These are phyloP conservation scores for Trametes gibbosa DNA, from an alignment of 768 basidiomycete genomes.

Conservation along the genomic window DNA sequence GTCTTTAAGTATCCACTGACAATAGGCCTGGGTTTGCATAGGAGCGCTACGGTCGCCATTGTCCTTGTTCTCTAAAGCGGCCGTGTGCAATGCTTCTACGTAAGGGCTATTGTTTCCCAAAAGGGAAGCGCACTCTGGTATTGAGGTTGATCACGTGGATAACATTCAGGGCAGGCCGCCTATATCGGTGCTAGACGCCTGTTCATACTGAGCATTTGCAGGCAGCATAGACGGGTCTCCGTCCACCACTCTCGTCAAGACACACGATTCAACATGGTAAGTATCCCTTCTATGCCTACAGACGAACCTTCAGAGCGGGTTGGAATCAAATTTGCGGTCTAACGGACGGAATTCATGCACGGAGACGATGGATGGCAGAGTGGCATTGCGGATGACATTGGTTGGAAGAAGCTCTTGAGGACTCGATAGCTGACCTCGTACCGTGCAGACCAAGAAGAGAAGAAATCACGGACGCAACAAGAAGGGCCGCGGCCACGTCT, in stretches of 20 bases:
- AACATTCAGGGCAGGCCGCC: conserved; percentile 9
- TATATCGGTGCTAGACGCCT: conserved; percentile 1
- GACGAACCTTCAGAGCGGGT: background rate
- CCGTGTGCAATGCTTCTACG: background rate
- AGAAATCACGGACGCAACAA: conserved; percentile 99
- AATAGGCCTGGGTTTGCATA: background rate
- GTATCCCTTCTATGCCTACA: conserved; percentile 16
- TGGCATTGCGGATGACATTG: conserved; percentile 26
- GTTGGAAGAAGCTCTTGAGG: background rate
- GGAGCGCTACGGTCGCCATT: conserved; percentile 2
- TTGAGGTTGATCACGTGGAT: conserved; percentile 5
- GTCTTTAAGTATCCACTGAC: background rate
- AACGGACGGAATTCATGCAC: conserved; percentile 6
- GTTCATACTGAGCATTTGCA: conserved; percentile 3
- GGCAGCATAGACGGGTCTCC: conserved; percentile 20
- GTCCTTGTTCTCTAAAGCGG: conserved; percentile 9
- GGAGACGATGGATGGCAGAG: conserved; percentile 33
- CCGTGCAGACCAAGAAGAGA: conserved; percentile 91
- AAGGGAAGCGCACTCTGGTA: conserved; percentile 1
- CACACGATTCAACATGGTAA: conserved; percentile 37
- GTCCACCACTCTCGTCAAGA: conserved; percentile 29
- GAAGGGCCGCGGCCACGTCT: conserved; percentile 96
- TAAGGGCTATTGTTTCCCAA: conserved; percentile 18
- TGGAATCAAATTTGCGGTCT: conserved; percentile 9
- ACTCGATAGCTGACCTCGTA: conserved; percentile 20